These are phyloP conservation scores for Pezicula rhizophila DNA, from an alignment of 2,329 filamentous ascomycete species.

Conservation along the genomic window DNA sequence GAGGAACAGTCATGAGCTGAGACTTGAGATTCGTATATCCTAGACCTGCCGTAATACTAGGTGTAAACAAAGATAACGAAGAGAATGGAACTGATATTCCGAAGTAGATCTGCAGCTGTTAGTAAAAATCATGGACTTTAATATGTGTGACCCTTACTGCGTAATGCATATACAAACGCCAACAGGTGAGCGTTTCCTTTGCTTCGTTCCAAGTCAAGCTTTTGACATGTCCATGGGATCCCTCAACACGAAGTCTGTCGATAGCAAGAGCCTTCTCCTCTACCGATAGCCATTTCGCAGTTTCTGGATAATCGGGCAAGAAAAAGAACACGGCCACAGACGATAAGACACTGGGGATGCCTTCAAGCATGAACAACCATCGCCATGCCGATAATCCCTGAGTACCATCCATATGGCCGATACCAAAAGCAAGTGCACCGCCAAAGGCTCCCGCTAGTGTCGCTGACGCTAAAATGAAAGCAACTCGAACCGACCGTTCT, in stretches of 20 bases:
- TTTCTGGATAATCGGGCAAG: constrained; percentile 43
- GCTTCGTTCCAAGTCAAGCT: constrained; percentile 42
- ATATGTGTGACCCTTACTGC: constrained; percentile 29
- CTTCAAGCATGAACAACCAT: constrained; percentile 27
- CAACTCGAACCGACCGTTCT: constrained; percentile 24
- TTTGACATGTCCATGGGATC: constrained; percentile 31
- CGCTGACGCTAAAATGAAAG: constrained; percentile 25
- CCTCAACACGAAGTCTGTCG: constrained; percentile 35
- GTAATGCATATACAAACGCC: constrained; percentile 46
- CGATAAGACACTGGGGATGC: constrained; percentile 38
- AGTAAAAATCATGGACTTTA: background rate
- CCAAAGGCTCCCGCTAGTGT: constrained; percentile 26
- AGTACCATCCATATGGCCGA: constrained; percentile 23
- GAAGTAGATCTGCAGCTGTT: constrained; percentile 37
- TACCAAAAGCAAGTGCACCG: constrained; percentile 24
- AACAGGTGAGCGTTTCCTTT: constrained; percentile 40
- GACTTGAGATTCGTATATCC: constrained; percentile 50
- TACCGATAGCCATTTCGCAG: constrained; percentile 36
- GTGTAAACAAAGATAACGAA: constrained; percentile 54
- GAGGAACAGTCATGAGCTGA: constrained; percentile 62
- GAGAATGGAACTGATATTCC: constrained; percentile 50
- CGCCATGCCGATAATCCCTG: constrained; percentile 22
- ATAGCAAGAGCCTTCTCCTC: constrained; percentile 37
- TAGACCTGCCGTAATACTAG: constrained; percentile 56
- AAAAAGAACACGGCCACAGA: constrained; percentile 38